Evolutionary conservation across 2,329 filamentous ascomycete species (phyloP).

Genomic region (Botrytis pseudocinerea): DNA sequence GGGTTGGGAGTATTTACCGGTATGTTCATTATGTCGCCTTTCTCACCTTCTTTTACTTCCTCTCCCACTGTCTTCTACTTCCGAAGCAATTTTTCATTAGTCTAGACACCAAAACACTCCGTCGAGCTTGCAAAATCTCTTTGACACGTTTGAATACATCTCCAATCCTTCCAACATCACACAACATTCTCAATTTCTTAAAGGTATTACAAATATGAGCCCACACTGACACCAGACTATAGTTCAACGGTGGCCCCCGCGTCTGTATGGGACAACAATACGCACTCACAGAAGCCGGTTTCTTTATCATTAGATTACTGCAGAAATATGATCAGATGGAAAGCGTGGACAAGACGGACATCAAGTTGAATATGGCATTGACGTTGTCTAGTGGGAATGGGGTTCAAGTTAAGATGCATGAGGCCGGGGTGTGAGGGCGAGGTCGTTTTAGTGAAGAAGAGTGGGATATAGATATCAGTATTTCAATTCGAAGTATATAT

Average conservation of each 20-base stretch:
- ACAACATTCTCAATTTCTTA: background rate
- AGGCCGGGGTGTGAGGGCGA: background rate
- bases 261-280: conserved; percentile 45
- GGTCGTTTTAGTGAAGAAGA: background rate
- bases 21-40: conserved; percentile 26
- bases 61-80: background rate
- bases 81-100: background rate
- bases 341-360: conserved; percentile 38
- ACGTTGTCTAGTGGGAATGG: conserved; percentile 40
- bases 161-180: background rate
- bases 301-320: conserved; percentile 41
- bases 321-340: conserved; percentile 32
- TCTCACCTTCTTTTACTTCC: background rate
- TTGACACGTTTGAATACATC: background rate
- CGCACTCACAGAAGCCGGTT: conserved; percentile 42
- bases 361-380: conserved; percentile 35
- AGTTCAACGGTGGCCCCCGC: conserved; percentile 44
- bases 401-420: conserved; percentile 38
- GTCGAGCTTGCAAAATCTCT: background rate
- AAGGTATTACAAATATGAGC: background rate
- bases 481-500: background rate
- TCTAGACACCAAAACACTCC: background rate
- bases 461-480: background rate
- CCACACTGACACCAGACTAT: background rate
- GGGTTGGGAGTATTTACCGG: conserved; percentile 47